Base-by-base conservation (phyloP, 2,329 filamentous ascomycete genomes). In the Fusarium dimerum region DNA sequence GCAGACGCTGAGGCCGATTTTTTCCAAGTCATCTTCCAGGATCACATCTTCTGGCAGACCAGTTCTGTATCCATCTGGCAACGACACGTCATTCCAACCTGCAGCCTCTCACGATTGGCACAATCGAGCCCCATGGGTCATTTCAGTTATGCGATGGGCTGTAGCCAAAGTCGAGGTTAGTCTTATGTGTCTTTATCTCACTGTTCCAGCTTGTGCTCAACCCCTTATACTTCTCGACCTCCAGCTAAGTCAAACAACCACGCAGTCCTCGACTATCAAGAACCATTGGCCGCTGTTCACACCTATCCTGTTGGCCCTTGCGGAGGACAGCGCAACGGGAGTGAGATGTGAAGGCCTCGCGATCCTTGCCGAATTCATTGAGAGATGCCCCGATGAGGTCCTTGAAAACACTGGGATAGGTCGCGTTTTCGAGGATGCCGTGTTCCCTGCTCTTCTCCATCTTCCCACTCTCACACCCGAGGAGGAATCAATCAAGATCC, bases 401-500 rank as follows among this genome's bases (percentile, higher is more conserved):
- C 76, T 92, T 42, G 69, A 69, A 12, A 76, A 77, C 43, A 89
- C 85, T 0, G 88, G 89, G 1, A 81, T 93, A 8, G 81, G 79
- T 18, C 73, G 78, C 13, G 80, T 93, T 26, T 87, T 93, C 55
- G 81, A 87, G 63, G 82, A 90, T 17, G 82, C 86, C 3, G 71
- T 90, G 2, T 80, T 86, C 58, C 89, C 90, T 1, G 84, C 86
- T 36, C 79, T 96, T n/a, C 78, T 87, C 8, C 89, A 85, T 62
- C 78, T 96, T 6, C 92, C 93, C 1, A 84, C 80, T 12, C 75
- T 96, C 40, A 96, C 90, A 0, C 85, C 89, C 1, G 87, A 90
- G 63, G 67, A 78, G 0, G 88, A 94, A 50, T 89, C 89, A 5
- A 66, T 88, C 2, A 64, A 66, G 2, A 73, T 97, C 3, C 78